These are phyloP conservation scores for Colletotrichum filicis DNA, from an alignment of 2,329 filamentous ascomycete genomes.

Conservation along the genomic window DNA sequence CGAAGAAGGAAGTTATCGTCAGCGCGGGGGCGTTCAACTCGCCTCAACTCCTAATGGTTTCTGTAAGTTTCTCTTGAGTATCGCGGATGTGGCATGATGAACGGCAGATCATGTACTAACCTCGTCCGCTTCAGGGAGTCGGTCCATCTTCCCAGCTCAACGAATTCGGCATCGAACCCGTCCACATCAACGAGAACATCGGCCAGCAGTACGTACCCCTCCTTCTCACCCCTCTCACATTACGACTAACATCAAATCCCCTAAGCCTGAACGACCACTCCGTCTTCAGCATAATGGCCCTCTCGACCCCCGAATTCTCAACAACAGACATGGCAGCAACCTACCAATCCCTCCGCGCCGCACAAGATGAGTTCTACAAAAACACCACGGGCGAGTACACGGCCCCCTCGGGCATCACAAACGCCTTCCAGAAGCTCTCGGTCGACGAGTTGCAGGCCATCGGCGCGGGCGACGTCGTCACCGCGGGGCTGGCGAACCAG, in stretches of 20 bases:
- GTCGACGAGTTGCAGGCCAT: conserved; percentile 35
- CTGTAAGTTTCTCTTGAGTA: neutral
- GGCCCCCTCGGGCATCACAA: conserved; percentile 40
- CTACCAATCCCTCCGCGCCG: conserved; percentile 35
- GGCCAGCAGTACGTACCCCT: conserved; percentile 37
- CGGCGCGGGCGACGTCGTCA: conserved; percentile 37
- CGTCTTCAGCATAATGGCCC: conserved; percentile 43
- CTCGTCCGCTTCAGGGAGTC: conserved; percentile 28
- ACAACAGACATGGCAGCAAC: conserved; percentile 38
- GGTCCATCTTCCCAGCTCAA: conserved; percentile 36
- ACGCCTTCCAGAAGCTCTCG: conserved; percentile 40
- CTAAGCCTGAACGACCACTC: conserved; percentile 41
- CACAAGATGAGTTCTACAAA: conserved; percentile 39
- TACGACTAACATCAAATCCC: neutral
- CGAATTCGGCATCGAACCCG: conserved; percentile 38
- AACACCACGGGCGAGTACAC: conserved; percentile 39
- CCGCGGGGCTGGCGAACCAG: conserved; percentile 38
- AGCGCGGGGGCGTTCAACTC: conserved; percentile 34
- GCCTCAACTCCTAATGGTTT: conserved; percentile 36
- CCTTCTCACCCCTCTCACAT: neutral
- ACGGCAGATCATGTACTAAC: conserved; percentile 12
- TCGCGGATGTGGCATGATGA: neutral
- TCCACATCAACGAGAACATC: conserved; percentile 39
- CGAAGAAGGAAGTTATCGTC: conserved; percentile 34
- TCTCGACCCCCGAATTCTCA: conserved; percentile 38